Percentiles rank a stretch among this genome's conserved stretches.
Evolutionary conservation across 106 monocot species (phyloP).

Genomic region (Dioscorea zingiberensis): DNA sequence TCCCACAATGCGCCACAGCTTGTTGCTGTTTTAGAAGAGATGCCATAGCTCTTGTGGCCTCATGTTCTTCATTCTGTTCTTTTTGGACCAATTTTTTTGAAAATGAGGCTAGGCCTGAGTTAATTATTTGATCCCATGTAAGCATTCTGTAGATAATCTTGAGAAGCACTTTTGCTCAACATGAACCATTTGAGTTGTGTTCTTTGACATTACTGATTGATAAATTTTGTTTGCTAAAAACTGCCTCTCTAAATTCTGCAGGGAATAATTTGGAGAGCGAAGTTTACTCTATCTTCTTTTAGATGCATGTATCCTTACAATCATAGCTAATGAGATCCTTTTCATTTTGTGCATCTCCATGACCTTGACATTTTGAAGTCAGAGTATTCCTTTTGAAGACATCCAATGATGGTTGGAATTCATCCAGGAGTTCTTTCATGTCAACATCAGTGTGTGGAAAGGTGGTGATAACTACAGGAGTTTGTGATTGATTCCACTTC

Average conservation of each 20-base stretch:
- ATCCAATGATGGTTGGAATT: constrained; percentile 14
- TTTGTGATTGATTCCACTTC: not conserved
- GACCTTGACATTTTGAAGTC: constrained; percentile 38
- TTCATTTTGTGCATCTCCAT: not conserved
- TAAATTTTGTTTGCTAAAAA: no score
- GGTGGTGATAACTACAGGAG: constrained; percentile 15
- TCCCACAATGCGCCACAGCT: no score
- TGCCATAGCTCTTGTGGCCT: no score
- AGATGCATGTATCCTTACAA: constrained; percentile 61
- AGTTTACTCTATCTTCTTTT: constrained; percentile 32
- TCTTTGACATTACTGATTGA: no score
- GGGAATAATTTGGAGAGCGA: constrained; percentile 34
- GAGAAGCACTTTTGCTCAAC: no score
- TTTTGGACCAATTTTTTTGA: no score
- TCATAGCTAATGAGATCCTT: not conserved
- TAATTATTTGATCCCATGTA: no score
- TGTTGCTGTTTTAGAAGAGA: no score
- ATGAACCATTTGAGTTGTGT: no score
- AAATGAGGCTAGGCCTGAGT: no score
- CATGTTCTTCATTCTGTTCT: no score
- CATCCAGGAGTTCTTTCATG: constrained; percentile 4
- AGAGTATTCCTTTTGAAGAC: constrained; percentile 27
- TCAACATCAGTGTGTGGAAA: constrained; percentile 29
- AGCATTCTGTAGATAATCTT: no score
- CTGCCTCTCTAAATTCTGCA: constrained; percentile 17